A percentile compares a stretch with the other conserved stretches of the same genome.
These are phyloP conservation scores for Colletotrichum camelliae DNA, from an alignment of 2,329 filamentous ascomycete genomes.

Conservation along the genomic window DNA sequence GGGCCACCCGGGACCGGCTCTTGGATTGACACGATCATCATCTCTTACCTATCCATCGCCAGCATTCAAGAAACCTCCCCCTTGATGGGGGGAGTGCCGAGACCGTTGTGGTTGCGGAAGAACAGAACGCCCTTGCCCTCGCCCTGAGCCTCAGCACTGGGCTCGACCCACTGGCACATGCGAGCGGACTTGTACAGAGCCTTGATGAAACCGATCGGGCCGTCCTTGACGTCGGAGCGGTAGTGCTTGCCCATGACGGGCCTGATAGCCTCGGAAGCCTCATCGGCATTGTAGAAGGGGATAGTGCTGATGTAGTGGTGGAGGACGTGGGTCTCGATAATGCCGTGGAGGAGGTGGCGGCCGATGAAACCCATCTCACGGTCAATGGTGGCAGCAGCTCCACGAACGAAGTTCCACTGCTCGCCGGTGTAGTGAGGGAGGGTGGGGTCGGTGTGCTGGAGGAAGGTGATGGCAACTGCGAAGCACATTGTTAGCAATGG, in stretches of 20 bases:
- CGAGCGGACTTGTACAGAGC: slow-evolving; percentile 82
- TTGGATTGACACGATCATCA: neutral
- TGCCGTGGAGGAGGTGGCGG: slow-evolving; percentile 88
- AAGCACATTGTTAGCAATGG: neutral
- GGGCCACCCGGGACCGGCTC: neutral
- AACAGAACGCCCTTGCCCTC: slow-evolving; percentile 87
- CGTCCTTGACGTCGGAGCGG: slow-evolving; percentile 79
- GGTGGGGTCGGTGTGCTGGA: slow-evolving; percentile 94
- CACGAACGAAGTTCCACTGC: slow-evolving; percentile 92
- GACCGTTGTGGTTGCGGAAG: slow-evolving; percentile 92
- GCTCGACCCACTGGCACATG: slow-evolving; percentile 98
- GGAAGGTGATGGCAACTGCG: slow-evolving; percentile 91
- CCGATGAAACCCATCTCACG: slow-evolving; percentile 97
- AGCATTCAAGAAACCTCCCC: slow-evolving; percentile 1
- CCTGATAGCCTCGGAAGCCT: slow-evolving; percentile 65
- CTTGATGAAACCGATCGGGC: slow-evolving; percentile 81
- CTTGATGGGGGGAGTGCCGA: slow-evolving; percentile 60
- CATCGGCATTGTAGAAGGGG: slow-evolving; percentile 76
- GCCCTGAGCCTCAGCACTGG: slow-evolving; percentile 79
- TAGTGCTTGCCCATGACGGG: slow-evolving; percentile 96
- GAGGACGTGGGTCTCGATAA: slow-evolving; percentile 96
- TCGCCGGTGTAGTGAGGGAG: slow-evolving; percentile 90
- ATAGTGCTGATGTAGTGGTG: slow-evolving; percentile 98
- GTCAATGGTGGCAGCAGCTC: slow-evolving; percentile 94
- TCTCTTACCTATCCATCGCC: neutral